A percentile compares a stretch with the other conserved stretches of the same genome.
Evolutionary conservation across 2,329 filamentous ascomycete genomes (phyloP).

Genomic region (Rosellinia necatrix): DNA sequence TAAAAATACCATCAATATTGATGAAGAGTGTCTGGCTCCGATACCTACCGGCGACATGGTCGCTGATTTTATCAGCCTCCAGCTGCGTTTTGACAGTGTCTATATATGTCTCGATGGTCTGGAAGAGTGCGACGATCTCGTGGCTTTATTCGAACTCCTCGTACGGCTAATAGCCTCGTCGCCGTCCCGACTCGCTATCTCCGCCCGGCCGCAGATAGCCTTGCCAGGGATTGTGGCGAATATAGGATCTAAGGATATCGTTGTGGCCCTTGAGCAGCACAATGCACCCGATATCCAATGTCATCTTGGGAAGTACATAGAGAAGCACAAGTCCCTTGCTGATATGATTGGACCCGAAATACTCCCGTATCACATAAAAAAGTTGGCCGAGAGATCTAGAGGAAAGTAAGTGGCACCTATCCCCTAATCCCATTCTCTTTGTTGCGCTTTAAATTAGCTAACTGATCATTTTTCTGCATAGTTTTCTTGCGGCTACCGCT

Average conservation of each 20-base stretch:
- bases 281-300: conserved; percentile 13
- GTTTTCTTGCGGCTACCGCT: conserved; percentile 7
- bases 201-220: conserved; percentile 5
- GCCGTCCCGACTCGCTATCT: conserved; percentile 5
- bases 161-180: conserved; percentile 5
- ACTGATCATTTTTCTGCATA: not conserved
- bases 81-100: conserved; percentile 9
- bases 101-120: conserved; percentile 16
- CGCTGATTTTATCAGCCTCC: conserved; percentile 15
- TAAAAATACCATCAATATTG: too few species aligned
- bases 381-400: conserved; percentile 1
- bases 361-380: not conserved
- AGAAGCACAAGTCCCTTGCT: not conserved
- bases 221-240: not conserved
- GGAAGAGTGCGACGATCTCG: conserved; percentile 13
- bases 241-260: conserved; percentile 7
- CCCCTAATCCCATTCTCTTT: not conserved
- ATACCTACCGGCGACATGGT: conserved; percentile 12
- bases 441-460: not conserved
- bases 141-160: conserved; percentile 12
- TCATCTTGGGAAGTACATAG: not conserved
- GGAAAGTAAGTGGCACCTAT: conserved; percentile 7
- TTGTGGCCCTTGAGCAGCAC: conserved; percentile 1
- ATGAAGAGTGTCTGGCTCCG: not conserved
- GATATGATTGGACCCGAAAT: not conserved